phyloP scores from a whole-genome alignment of 176 grass and related monocot species.

The Oryza glumipatula region DNA sequence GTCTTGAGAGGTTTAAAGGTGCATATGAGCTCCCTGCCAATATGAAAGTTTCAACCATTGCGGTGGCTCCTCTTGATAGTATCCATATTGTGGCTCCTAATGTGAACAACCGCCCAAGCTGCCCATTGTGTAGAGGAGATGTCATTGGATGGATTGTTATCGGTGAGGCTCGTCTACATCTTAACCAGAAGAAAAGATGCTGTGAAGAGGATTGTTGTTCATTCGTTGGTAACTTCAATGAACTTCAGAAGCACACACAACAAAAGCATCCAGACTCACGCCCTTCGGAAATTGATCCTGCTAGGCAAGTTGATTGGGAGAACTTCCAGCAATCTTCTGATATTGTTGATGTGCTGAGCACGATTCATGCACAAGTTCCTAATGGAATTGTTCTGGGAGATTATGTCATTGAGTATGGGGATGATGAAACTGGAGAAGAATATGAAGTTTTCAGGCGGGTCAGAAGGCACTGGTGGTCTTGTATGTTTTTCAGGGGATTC shows the following conservation, averaged over 20 bases:
- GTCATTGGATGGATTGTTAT: constrained; percentile 92
- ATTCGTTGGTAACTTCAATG: constrained; percentile 80
- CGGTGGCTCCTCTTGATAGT: constrained; percentile 58
- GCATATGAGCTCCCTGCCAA: constrained; percentile 70
- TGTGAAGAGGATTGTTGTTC: constrained; percentile 79
- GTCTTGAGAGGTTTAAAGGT: constrained; percentile 85
- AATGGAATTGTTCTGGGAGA: constrained; percentile 90
- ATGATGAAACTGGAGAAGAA: constrained; percentile 86
- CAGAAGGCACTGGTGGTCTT: constrained; percentile 84
- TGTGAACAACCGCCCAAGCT: constrained; percentile 61
- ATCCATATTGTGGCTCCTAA: constrained; percentile 74
- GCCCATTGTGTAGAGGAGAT: constrained; percentile 86
- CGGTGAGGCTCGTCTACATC: constrained; percentile 71
- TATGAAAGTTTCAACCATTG: constrained; percentile 58
- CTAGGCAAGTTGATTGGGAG: constrained; percentile 84
- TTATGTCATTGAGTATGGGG: constrained; percentile 97
- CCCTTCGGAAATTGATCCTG: constrained; percentile 93
- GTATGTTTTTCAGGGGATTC: constrained; percentile 80
- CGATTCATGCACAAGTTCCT: constrained; percentile 88
- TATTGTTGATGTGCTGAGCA: constrained; percentile 96
- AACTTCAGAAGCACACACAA: constrained; percentile 91
- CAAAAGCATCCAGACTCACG: constrained; percentile 86
- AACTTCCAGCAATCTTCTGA: constrained; percentile 98
- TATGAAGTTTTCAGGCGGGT: constrained; percentile 72
- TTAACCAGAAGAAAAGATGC: constrained; percentile 86